These are phyloP conservation scores for Penicillium ochrochloron DNA, from an alignment of 495 filamentous ascomycete genomes.

Conservation along the genomic window DNA sequence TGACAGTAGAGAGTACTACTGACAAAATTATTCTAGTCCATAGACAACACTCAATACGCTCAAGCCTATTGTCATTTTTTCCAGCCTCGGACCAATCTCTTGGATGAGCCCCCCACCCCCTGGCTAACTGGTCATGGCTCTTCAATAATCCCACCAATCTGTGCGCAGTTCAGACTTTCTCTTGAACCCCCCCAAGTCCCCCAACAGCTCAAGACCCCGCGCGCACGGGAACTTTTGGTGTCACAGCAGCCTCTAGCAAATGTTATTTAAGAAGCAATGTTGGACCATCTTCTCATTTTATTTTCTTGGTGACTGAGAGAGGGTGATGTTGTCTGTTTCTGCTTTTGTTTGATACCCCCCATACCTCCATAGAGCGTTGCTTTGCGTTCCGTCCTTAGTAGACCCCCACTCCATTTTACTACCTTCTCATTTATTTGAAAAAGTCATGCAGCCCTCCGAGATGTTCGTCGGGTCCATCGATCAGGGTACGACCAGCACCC, in stretches of 20 bases:
- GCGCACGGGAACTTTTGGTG: slow-evolving; percentile 16
- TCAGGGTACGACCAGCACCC: slow-evolving; percentile 90
- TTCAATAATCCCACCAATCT: slow-evolving; percentile 33
- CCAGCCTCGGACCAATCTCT: background rate
- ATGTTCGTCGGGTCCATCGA: slow-evolving; percentile 77
- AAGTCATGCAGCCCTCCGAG: slow-evolving; percentile 36
- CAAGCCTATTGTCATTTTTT: background rate
- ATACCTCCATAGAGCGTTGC: slow-evolving; percentile 4
- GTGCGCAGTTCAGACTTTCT: background rate
- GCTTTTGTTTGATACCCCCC: slow-evolving; percentile 5
- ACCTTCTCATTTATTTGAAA: background rate
- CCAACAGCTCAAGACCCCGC: slow-evolving; percentile 16
- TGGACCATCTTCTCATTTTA: background rate
- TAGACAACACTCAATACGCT: background rate
- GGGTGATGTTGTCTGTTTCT: background rate
- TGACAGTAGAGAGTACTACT: background rate
- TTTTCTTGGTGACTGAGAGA: background rate
- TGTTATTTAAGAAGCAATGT: slow-evolving; percentile 19
- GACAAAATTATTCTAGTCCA: too few relatives aligned
- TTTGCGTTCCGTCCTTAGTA: slow-evolving; percentile 9
- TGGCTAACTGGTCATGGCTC: slow-evolving; percentile 5
- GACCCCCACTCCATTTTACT: background rate
- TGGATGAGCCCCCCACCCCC: slow-evolving; percentile 21
- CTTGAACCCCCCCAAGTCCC: background rate
- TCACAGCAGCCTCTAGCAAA: slow-evolving; percentile 6